Evolutionary conservation across 2,329 filamentous ascomycete species (phyloP), one percentile per base, ranked within the genome.

Genomic region (Penicillium fuscoglaucum): DNA sequence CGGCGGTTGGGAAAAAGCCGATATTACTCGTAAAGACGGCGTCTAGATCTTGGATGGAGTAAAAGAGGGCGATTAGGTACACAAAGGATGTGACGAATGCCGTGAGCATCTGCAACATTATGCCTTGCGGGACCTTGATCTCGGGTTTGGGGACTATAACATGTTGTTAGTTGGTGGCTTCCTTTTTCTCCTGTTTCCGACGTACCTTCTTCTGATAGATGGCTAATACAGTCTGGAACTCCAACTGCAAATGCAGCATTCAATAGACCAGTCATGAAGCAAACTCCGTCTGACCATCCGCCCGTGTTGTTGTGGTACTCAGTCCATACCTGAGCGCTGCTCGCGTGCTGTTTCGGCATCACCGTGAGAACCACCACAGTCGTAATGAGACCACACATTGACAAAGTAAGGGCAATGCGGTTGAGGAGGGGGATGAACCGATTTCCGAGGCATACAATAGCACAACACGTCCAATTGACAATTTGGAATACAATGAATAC

Each of bases 241-340:
- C 86, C 87, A 7, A 89, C 82, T n/a, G 84, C 82, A 66, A 83
- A 90, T 0, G 87, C 86, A 1, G 85, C 87, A 62, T 90, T 89
- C 28, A 88, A 74, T 49, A 87, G 81, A 4, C 85, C 85, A 0
- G 82, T 76, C 50, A 87, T 72, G 63, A 88, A 87, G 47, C 70
- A 72, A 2, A 73, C 51, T 0, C 70, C 70, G 51, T 73, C 68
- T 2, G 70, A 66, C 70, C 70, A 73, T 5, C 69, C 69, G 1
- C 70, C 70, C 0, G 70, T 71, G 26, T 63, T 64, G 21, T 72
- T 72, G 41, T 68, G 60, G 37, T 71, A 73, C 29, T 60, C 61
- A 2, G 51, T 66, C 71, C 71, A 72, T 4, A 72, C 69, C 41
- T 68, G 64, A 1, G 57, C 35, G 13, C 61, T 70, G 37, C 59